Evolutionary conservation across 805 yeast species (phyloP).

Genomic region (Saccharomycopsis olivae): DNA sequence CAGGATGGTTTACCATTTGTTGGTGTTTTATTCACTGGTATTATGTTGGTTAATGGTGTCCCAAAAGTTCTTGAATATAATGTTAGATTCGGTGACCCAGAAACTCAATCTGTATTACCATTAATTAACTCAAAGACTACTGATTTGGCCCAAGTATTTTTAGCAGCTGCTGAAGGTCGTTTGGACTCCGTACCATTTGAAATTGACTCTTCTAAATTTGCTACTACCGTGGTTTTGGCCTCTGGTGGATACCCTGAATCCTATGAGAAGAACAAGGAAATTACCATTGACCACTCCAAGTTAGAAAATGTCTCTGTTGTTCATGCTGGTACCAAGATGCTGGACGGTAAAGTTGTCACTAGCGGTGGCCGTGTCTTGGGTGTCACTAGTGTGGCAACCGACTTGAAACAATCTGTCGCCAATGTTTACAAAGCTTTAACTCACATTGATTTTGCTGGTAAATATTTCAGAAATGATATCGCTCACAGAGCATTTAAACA

Average conservation of each 20-base stretch:
- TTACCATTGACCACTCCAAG: slow-evolving; percentile 37
- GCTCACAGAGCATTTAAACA: slow-evolving; percentile 88
- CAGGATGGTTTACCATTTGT: slow-evolving; percentile 90
- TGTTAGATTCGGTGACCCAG: slow-evolving; percentile 98
- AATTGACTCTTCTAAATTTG: slow-evolving; percentile 45
- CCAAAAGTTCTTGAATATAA: slow-evolving; percentile 96
- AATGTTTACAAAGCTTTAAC: slow-evolving; percentile 81
- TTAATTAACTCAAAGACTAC: slow-evolving; percentile 60
- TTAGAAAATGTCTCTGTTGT: slow-evolving; percentile 56
- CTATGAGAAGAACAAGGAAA: slow-evolving; percentile 79
- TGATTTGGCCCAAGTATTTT: slow-evolving; percentile 86
- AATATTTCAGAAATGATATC: slow-evolving; percentile 84
- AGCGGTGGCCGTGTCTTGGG: slow-evolving; percentile 97
- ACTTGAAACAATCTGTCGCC: slow-evolving; percentile 72
- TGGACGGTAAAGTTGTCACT: slow-evolving; percentile 46
- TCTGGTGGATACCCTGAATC: slow-evolving; percentile 95
- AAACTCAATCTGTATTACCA: slow-evolving; percentile 93
- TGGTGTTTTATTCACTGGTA: slow-evolving; percentile 91
- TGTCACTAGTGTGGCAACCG: slow-evolving; percentile 71
- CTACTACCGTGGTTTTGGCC: slow-evolving; percentile 91
- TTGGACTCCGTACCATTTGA: slow-evolving; percentile 67
- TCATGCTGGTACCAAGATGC: slow-evolving; percentile 86
- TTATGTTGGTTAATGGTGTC: slow-evolving; percentile 69
- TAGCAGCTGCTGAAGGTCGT: slow-evolving; percentile 91
- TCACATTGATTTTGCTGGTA: slow-evolving; percentile 57